A percentile compares a stretch with the other conserved stretches of the same genome.
phyloP scores from a whole-genome alignment of 441 rosid genomes.

The Adansonia madagascariensis region DNA sequence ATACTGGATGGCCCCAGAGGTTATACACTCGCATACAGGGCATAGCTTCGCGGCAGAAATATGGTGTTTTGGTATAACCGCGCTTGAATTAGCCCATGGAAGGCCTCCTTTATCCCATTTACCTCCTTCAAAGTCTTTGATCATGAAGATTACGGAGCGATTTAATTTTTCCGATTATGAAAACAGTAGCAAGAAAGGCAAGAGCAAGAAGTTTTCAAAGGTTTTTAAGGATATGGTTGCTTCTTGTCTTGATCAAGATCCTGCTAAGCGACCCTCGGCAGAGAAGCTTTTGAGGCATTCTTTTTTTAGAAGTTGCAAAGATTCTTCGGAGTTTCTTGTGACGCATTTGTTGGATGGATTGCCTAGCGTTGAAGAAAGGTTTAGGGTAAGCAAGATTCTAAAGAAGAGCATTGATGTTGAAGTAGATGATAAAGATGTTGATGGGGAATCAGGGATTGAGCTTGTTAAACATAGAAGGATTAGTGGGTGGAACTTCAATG shows the following conservation, averaged over 20 bases:
- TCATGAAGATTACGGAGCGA: constrained; percentile 78
- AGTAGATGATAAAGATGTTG: constrained; percentile 42
- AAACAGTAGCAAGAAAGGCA: constrained; percentile 39
- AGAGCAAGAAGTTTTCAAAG: constrained; percentile 63
- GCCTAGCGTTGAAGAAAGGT: constrained; percentile 67
- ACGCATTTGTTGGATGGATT: constrained; percentile 61
- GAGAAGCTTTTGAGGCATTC: constrained; percentile 72
- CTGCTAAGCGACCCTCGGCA: constrained; percentile 65
- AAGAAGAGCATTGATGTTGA: constrained; percentile 30
- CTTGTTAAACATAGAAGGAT: constrained; percentile 64
- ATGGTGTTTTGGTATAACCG: constrained; percentile 90
- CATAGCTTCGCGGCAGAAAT: constrained; percentile 79
- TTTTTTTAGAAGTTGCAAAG: constrained; percentile 69
- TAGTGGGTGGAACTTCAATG: constrained; percentile 88
- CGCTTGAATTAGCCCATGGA: constrained; percentile 80
- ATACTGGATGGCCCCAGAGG: constrained; percentile 95
- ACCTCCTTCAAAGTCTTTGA: constrained; percentile 71
- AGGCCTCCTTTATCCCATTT: constrained; percentile 82
- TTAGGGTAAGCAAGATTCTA: constrained; percentile 40
- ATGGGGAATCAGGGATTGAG: constrained; percentile 22
- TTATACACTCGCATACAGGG: constrained; percentile 75
- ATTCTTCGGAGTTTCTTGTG: constrained; percentile 49
- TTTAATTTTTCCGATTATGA: constrained; percentile 73
- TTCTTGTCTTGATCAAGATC: constrained; percentile 77
- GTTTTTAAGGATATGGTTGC: constrained; percentile 79